These are phyloP conservation scores for Colletotrichum magnum DNA, from an alignment of 2,329 filamentous ascomycete species.

Conservation along the genomic window DNA sequence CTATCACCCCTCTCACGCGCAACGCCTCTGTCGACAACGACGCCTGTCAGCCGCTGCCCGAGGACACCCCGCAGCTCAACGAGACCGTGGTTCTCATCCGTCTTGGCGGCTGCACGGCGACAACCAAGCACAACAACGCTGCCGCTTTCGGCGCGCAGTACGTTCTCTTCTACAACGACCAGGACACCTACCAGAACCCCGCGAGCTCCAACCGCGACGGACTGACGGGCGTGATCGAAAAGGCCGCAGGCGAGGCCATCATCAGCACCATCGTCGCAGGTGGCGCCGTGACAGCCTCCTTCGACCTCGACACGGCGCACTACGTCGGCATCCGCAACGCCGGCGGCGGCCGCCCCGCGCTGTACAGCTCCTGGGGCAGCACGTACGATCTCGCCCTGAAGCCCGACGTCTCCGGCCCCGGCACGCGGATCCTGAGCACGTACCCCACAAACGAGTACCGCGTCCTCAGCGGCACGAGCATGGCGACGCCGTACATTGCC, in stretches of 20 bases:
- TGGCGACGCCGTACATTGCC: slow-evolving; percentile 19
- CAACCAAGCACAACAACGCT: slow-evolving; percentile 12
- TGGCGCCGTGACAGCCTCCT: slow-evolving; percentile 57
- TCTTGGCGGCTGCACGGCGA: slow-evolving; percentile 8
- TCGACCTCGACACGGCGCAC: slow-evolving; percentile 35
- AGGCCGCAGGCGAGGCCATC: slow-evolving; percentile 45
- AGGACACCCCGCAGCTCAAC: neutral
- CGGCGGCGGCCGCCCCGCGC: slow-evolving; percentile 15
- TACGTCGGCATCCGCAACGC: slow-evolving; percentile 23
- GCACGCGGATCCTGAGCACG: slow-evolving; percentile 25
- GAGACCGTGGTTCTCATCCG: slow-evolving; percentile 12
- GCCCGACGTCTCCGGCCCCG: slow-evolving; percentile 18
- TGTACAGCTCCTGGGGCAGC: slow-evolving; percentile 62
- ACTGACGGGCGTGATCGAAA: slow-evolving; percentile 45
- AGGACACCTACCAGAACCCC: slow-evolving; percentile 6
- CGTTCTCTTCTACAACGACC: slow-evolving; percentile 25
- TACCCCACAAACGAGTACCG: slow-evolving; percentile 18
- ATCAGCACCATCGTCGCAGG: slow-evolving; percentile 52
- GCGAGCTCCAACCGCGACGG: neutral
- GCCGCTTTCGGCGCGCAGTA: slow-evolving; percentile 16
- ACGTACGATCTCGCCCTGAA: slow-evolving; percentile 30
- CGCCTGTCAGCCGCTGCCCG: slow-evolving; percentile 43
- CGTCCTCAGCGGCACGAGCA: slow-evolving; percentile 12
- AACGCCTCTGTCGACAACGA: slow-evolving; percentile 44
- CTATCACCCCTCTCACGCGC: slow-evolving; percentile 44